Conservation (phyloP, 2,329 filamentous ascomycete genomes). For the Fusarium floridanum region DNA sequence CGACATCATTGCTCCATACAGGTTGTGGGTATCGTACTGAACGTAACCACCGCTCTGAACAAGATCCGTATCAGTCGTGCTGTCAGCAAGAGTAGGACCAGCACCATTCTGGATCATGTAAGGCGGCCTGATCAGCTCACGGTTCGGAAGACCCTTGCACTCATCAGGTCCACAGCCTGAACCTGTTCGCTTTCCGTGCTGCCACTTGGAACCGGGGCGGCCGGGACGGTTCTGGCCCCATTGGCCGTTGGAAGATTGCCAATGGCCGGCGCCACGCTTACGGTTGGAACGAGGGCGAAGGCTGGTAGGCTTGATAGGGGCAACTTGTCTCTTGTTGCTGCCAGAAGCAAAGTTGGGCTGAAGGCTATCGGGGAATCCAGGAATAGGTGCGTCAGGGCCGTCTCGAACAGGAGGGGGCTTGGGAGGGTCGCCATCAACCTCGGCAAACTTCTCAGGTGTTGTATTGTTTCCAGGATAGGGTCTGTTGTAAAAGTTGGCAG, state of each 20-base stretch:
- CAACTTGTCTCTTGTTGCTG: slow-evolving; percentile 1
- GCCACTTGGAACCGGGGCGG: slow-evolving; percentile 25
- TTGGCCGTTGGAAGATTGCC: slow-evolving; percentile 20
- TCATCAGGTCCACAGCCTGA: slow-evolving; percentile 39
- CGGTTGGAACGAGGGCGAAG: neutral
- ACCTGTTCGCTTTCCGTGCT: slow-evolving; percentile 36
- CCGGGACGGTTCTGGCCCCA: slow-evolving; percentile 34
- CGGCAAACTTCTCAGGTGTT: slow-evolving; percentile 51
- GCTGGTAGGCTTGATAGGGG: neutral
- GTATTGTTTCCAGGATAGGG: slow-evolving; percentile 55
- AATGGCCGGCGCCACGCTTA: slow-evolving; percentile 22
- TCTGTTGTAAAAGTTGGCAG: slow-evolving; percentile 50
- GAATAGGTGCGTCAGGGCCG: slow-evolving; percentile 39
- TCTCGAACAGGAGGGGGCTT: slow-evolving; percentile 70
- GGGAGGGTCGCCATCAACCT: slow-evolving; percentile 65
- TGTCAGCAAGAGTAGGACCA: slow-evolving; percentile 40
- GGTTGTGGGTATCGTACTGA: slow-evolving; percentile 75
- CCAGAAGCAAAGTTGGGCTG: slow-evolving; percentile 33
- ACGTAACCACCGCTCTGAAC: slow-evolving; percentile 36
- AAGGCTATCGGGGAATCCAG: slow-evolving; percentile 42
- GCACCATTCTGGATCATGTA: slow-evolving; percentile 47
- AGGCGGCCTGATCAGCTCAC: slow-evolving; percentile 39
- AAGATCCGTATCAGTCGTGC: slow-evolving; percentile 42
- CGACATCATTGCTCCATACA: slow-evolving; percentile 85
- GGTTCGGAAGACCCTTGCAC: slow-evolving; percentile 43